phyloP scores from a whole-genome alignment of 2,329 filamentous ascomycete genomes.

The Fusarium verticillioides region DNA sequence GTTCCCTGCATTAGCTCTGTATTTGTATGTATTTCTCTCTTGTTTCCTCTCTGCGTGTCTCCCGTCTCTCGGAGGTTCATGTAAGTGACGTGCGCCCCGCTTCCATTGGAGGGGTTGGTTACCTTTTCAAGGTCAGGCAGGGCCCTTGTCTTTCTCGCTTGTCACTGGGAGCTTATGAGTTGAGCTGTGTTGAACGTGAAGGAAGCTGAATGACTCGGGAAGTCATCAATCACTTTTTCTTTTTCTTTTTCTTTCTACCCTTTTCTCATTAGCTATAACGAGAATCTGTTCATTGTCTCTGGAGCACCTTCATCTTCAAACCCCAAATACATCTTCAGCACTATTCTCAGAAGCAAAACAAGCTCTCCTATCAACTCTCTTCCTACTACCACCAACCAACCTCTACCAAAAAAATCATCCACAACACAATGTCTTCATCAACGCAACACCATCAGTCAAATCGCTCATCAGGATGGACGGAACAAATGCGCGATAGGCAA shows the following conservation, averaged over 20 bases:
- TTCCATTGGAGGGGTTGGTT: slow-evolving; percentile 7
- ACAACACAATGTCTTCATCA: slow-evolving; percentile 28
- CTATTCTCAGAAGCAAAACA: neutral
- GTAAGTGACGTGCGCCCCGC: slow-evolving; percentile 12
- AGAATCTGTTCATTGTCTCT: neutral
- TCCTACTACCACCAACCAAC: neutral
- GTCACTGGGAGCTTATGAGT: slow-evolving; percentile 1
- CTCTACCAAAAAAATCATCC: neutral
- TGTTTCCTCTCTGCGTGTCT: neutral
- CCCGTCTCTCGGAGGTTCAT: slow-evolving; percentile 2
- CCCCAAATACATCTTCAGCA: neutral
- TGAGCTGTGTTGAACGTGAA: neutral
- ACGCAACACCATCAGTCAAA: slow-evolving; percentile 50
- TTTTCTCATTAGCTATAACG: neutral
- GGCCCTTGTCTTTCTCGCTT: neutral
- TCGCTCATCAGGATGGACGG: slow-evolving; percentile 53
- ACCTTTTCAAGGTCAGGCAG: neutral
- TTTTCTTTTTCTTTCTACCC: neutral
- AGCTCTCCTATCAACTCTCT: neutral
- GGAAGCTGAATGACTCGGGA: slow-evolving; percentile 1
- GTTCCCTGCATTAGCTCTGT: slow-evolving; percentile 20
- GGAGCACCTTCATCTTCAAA: neutral
- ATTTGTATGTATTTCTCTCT: neutral
- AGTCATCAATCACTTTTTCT: neutral
- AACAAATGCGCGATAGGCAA: slow-evolving; percentile 67